Evolutionary conservation across 75 land plant species (phyloP), one percentile per base, ranked within the genome.

Genomic region (Sequoiadendron giganteum): DNA sequence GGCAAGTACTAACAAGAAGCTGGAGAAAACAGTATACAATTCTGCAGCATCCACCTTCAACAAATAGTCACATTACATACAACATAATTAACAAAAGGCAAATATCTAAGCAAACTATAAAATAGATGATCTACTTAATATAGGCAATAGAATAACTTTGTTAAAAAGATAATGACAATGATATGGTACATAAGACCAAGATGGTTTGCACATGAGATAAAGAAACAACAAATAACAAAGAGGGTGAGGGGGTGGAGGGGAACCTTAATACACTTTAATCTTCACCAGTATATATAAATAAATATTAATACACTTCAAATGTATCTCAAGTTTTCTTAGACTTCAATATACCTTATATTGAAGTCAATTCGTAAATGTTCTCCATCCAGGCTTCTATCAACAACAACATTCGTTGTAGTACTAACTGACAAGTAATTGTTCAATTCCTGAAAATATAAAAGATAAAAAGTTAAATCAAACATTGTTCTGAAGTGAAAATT

Each of bases 381-480:
- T 40, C 94, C 96, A 93, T 98, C 99, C 88, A 92, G 85, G 86
- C 99, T 98, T 79, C 93, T 92, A 93, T 98, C 99, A 87, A 98
- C 96, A 86, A 98, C 91, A 78, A 98, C 90, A 86, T 93, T 92
- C 61, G 99, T 98, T 49, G 92, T 90, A 25, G 97, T 97, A 54
- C 88, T 91, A 47, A 96, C 93, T 39, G 90, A 85, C 91, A 98
- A 81, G 90, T 96, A 98, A 86, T 92, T 92, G 88, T 80, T 96
- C 85, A 98, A 89, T 88, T 98, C 99, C 99, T 98, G 91, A 87
- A 86, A 83, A 84, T 72, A 39, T 34, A 65, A 86, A 86, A 85
- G 30, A 13, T 52, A 34, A 61, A 80, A 84, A 40, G 52, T 43
- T 11, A 43, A 73, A 75, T 75, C 6, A 75, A 81, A 42, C 48